Conservation (phyloP, 179 eudicot genomes). For the Camellia oleifera region DNA sequence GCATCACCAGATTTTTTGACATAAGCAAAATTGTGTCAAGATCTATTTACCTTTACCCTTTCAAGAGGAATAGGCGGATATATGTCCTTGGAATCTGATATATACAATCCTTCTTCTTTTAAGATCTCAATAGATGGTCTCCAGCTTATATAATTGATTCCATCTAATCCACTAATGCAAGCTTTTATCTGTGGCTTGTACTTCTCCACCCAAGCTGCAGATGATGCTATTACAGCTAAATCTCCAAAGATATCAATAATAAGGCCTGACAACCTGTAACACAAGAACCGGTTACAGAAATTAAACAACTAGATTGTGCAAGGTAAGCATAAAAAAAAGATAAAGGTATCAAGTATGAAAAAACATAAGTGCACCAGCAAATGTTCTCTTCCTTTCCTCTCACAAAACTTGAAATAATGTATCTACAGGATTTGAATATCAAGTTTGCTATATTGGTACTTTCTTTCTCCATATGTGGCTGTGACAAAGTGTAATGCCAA, state of each 20-base stretch:
- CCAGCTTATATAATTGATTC: conserved; percentile 62
- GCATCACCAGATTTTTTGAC: neutral
- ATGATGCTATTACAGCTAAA: conserved; percentile 92
- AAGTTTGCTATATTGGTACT: neutral
- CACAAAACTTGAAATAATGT: neutral
- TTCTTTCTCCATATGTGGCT: neutral
- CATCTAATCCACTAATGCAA: conserved; percentile 47
- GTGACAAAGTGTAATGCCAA: neutral
- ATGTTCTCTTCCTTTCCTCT: neutral
- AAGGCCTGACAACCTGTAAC: conserved; percentile 88
- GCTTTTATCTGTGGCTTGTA: conserved; percentile 60
- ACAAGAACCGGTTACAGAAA: conserved; percentile 15
- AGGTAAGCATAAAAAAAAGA: neutral
- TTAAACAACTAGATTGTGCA: conserved; percentile 13
- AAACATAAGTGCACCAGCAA: neutral
- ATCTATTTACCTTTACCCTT: conserved; percentile 53
- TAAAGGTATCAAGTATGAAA: neutral
- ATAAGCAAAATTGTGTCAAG: neutral
- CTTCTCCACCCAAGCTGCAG: conserved; percentile 97
- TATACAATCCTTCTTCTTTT: conserved; percentile 86
- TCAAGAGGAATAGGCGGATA: conserved; percentile 27
- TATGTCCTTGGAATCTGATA: conserved; percentile 30
- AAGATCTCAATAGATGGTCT: conserved; percentile 79
- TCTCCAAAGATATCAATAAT: conserved; percentile 88
- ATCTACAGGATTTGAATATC: neutral